phyloP scores from a whole-genome alignment of 2,329 filamentous ascomycete genomes.

The Dactylellina sp. region DNA sequence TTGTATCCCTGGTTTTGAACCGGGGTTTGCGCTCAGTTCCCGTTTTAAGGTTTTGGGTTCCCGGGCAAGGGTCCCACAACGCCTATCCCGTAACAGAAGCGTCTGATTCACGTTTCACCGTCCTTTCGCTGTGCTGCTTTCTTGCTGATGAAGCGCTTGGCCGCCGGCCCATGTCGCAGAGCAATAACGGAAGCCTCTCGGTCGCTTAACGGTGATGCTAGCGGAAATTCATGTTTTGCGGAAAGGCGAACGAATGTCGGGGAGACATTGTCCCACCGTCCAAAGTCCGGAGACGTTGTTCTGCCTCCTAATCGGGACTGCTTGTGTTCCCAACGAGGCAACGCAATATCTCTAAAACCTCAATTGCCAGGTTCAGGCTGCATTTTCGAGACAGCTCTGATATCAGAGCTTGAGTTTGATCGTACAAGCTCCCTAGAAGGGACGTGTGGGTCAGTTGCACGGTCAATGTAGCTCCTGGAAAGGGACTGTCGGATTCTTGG shows the following conservation, averaged over 20 bases:
- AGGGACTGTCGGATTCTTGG: constrained; percentile 17
- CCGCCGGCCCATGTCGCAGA: constrained; percentile 30
- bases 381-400: constrained; percentile 44
- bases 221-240: neutral
- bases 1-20: neutral
- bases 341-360: constrained; percentile 47
- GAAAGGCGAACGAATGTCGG: constrained; percentile 15
- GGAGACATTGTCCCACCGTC: constrained; percentile 1
- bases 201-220: constrained; percentile 27
- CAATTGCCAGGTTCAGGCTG: constrained; percentile 41
- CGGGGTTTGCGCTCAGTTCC: neutral
- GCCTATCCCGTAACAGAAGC: constrained; percentile 48
- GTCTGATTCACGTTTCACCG: constrained; percentile 51
- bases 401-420: constrained; percentile 19
- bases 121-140: neutral
- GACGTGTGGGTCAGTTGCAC: neutral
- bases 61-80: constrained; percentile 9
- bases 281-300: constrained; percentile 8
- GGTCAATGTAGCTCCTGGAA: constrained; percentile 16
- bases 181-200: constrained; percentile 30
- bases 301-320: neutral
- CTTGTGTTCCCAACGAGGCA: constrained; percentile 40
- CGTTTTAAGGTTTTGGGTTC: neutral
- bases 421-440: neutral
- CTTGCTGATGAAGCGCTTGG: constrained; percentile 32